Base-by-base conservation (phyloP, 2,329 filamentous ascomycete species). In the Colletotrichum shisoi region DNA sequence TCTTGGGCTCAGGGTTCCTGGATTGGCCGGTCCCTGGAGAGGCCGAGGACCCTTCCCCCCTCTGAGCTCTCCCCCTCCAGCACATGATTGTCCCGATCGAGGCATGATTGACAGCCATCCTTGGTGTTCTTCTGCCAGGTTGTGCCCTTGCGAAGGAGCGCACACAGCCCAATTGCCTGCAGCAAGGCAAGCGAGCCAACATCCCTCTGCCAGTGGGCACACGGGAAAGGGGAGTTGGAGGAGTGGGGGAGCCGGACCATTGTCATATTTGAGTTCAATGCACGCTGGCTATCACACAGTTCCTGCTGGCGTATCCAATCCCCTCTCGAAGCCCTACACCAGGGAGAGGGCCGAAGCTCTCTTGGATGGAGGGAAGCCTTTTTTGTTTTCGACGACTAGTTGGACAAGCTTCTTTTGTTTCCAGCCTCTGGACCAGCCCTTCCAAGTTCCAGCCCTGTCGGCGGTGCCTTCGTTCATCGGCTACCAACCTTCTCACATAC, bases 371-470 rank as follows among this genome's bases (percentile, higher is more conserved):
- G 51, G 48, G 59, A 44, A 52, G 52, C 60, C 27, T 31, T 31
- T 31, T 31, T 31, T 31, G 8, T 31, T 53, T 44, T 63, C 53
- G 53, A 63, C 54, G 60, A 46, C 52, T 24, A 34, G 53, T 64
- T 62, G 54, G 27, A 34, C 57, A 67, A 67, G 60, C 60, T 64
- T 64, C 60, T 64, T 67, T 59, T 51, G 64, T 59, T 67, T 56
- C 60, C 64, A 56, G 48, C 60, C 64, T 63, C 48, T 54, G 34
- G 46, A 42, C 64, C 53, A 63, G 53, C 60, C 64, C 27, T 8
- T 31, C 27, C 27, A 31, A 31, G 27, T 58, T 58, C 53, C 57
- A 57, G 52, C 46, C 48, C 39, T 21, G 34, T 27, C 52, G 19
- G 39, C 45, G 45, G 63, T 63, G 59, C 52, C 52, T 49, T 56